A percentile compares a stretch with the other conserved stretches of the same genome.
Evolutionary conservation across 1,284 basidiomycete species (phyloP).

Genomic region (Boletus coffeatus): DNA sequence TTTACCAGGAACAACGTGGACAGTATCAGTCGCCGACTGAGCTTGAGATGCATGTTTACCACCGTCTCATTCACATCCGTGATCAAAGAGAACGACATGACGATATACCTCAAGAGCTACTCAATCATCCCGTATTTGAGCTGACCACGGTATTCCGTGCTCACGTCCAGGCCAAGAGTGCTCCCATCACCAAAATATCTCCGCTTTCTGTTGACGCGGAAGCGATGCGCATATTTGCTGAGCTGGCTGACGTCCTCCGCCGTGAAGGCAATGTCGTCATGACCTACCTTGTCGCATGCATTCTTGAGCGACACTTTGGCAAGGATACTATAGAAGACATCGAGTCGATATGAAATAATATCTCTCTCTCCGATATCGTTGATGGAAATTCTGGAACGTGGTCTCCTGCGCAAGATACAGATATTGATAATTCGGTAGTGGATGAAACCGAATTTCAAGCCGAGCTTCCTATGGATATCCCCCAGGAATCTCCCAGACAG

Average conservation of each 20-base stretch:
- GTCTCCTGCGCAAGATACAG: constrained; percentile 23
- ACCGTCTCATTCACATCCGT: constrained; percentile 86
- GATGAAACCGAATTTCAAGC: constrained; percentile 25
- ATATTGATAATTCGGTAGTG: constrained; percentile 22
- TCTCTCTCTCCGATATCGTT: constrained; percentile 68
- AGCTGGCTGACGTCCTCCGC: constrained; percentile 49
- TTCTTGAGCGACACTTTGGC: constrained; percentile 67
- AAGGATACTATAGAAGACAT: constrained; percentile 71
- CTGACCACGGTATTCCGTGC: constrained; percentile 77
- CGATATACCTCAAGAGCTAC: constrained; percentile 71
- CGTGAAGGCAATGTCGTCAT: constrained; percentile 58
- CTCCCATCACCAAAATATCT: constrained; percentile 66
- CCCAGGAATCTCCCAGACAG: constrained; percentile 8
- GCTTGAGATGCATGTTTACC: constrained; percentile 94
- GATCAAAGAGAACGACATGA: constrained; percentile 80
- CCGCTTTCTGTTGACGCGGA: constrained; percentile 53
- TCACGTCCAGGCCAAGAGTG: constrained; percentile 78
- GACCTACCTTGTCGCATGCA: constrained; percentile 73
- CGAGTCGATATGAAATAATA: constrained; percentile 61
- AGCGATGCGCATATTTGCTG: constrained; percentile 64
- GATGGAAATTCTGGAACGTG: constrained; percentile 54
- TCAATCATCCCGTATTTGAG: constrained; percentile 72
- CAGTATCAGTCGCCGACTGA: constrained; percentile 73
- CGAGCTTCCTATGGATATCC: constrained; percentile 7
- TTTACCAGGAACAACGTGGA: constrained; percentile 82